Conservation (phyloP, 2,329 filamentous ascomycete genomes). For the Elsinoe arachidis region DNA sequence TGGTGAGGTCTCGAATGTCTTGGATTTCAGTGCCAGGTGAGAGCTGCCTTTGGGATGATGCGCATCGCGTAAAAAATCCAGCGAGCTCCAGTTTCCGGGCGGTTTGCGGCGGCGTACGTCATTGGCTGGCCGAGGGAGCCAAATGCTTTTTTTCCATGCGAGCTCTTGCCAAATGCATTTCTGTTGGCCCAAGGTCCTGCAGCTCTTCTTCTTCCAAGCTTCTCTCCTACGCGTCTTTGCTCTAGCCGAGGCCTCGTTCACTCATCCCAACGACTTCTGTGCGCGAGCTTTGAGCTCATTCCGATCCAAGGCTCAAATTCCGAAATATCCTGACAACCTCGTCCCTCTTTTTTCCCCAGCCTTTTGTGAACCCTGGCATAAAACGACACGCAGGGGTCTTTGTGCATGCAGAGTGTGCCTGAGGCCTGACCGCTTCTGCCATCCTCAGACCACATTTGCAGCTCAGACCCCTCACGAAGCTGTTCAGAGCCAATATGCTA, state of each 20-base stretch:
- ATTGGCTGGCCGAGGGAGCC: background rate
- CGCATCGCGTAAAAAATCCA: constrained; percentile 6
- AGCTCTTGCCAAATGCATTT: background rate
- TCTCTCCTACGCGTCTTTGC: background rate
- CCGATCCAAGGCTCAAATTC: background rate
- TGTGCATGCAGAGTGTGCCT: background rate
- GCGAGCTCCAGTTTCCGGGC: background rate
- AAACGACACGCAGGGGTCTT: background rate
- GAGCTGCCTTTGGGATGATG: background rate
- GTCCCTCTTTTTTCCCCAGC: background rate
- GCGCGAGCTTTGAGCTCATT: background rate
- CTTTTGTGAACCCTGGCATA: background rate
- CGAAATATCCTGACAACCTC: background rate
- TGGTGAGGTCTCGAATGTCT: constrained; percentile 3
- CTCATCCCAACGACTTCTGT: background rate
- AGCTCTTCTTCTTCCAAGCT: too few relatives aligned
- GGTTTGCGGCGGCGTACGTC: background rate
- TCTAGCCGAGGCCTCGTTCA: constrained; percentile 7
- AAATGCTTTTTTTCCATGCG: background rate
- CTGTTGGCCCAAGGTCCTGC: too few relatives aligned
- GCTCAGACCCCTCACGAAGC: background rate
- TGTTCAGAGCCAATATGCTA: too few relatives aligned
- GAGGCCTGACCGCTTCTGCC: background rate
- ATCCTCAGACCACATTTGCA: background rate
- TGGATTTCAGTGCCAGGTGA: background rate